phyloP scores from a whole-genome alignment of 441 rosid genomes.

The Erysimum cheiri region DNA sequence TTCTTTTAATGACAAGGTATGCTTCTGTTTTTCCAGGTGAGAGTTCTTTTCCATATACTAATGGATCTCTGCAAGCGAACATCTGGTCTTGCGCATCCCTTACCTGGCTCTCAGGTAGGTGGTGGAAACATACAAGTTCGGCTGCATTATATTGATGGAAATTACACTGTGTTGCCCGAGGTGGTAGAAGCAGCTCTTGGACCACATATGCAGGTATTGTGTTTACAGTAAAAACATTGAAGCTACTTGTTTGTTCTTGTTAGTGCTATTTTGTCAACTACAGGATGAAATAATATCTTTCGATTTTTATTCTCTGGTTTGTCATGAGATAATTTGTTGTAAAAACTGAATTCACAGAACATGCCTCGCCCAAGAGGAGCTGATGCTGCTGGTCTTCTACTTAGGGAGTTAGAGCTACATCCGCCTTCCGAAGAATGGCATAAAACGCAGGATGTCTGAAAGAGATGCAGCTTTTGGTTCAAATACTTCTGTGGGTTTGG shows the following conservation, averaged over 20 bases:
- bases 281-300: neutral
- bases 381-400: constrained; percentile 98
- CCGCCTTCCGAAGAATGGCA: constrained; percentile 99
- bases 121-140: constrained; percentile 90
- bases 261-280: constrained; percentile 19
- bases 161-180: constrained; percentile 97
- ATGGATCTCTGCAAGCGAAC: constrained; percentile 99
- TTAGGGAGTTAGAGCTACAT: constrained; percentile 94
- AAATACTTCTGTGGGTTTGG: constrained; percentile 92
- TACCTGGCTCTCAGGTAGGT: constrained; percentile 98
- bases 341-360: constrained; percentile 58
- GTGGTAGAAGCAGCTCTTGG: constrained; percentile 99
- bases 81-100: constrained; percentile 71
- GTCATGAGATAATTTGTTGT: neutral
- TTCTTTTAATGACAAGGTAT: constrained; percentile 10
- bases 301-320: constrained; percentile 24
- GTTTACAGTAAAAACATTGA: neutral
- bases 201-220: constrained; percentile 97
- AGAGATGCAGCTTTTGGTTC: constrained; percentile 99
- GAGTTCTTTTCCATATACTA: constrained; percentile 95
- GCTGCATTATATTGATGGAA: constrained; percentile 97
- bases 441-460: constrained; percentile 94
- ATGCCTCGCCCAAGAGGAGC: constrained; percentile 99
- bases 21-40: constrained; percentile 68
- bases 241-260: constrained; percentile 9